A percentile compares a stretch with the other conserved stretches of the same genome.
Evolutionary conservation across 1,284 basidiomycete species (phyloP).

Genomic region (Fistulina hepatica): DNA sequence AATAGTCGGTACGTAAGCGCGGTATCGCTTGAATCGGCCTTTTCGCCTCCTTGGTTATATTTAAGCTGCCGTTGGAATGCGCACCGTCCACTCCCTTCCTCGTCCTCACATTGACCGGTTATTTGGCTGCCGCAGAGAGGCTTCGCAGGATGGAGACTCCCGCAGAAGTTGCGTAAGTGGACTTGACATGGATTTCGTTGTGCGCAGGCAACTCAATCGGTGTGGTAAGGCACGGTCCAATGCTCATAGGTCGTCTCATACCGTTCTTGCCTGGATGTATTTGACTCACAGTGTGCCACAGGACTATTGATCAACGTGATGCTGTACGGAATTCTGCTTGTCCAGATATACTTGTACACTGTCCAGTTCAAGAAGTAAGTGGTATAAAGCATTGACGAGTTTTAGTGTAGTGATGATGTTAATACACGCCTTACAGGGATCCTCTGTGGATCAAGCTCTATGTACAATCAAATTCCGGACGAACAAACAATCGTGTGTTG

Average conservation of each 20-base stretch:
- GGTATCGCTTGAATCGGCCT: no score
- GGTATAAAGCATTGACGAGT: not conserved
- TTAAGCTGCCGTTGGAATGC: no score
- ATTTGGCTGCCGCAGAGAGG: no score
- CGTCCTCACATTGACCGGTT: no score
- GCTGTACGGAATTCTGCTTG: not conserved
- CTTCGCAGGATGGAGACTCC: no score
- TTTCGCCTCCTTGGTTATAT: no score
- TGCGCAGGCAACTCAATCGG: not conserved
- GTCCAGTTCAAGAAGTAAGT: not conserved
- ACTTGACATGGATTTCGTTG: not conserved
- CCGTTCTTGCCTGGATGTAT: constrained; percentile 1
- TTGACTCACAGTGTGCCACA: no score
- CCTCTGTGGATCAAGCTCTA: not conserved
- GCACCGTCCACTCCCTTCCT: no score
- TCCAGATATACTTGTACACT: not conserved
- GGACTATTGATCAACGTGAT: no score
- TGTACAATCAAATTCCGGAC: not conserved
- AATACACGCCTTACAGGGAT: not conserved
- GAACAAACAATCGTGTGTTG: not conserved
- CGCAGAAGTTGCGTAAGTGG: constrained; percentile 3
- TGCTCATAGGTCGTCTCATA: not conserved
- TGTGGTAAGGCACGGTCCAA: not conserved
- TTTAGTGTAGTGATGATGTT: not conserved
- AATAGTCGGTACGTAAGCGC: no score